These are phyloP conservation scores for Orbilia javanica DNA, from an alignment of 2,329 filamentous ascomycete genomes.

Conservation along the genomic window DNA sequence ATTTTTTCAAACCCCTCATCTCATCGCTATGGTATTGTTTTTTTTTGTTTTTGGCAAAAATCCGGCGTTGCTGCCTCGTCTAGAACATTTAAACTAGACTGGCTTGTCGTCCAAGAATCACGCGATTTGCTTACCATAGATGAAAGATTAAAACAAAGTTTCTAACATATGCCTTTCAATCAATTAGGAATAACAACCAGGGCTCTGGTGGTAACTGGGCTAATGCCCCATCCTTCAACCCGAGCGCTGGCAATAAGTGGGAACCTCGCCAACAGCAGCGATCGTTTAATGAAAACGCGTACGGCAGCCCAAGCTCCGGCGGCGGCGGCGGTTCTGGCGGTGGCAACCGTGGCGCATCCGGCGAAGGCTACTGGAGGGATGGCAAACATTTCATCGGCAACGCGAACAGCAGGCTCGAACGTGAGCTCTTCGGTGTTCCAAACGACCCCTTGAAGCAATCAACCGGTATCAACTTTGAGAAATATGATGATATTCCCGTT, in stretches of 20 bases:
- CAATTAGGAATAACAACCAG: slow-evolving; percentile 31
- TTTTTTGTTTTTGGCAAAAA: no score
- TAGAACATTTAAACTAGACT: background rate
- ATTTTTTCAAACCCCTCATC: background rate
- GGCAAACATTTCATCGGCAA: slow-evolving; percentile 96
- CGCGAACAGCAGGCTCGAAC: slow-evolving; percentile 87
- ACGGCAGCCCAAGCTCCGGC: slow-evolving; percentile 69
- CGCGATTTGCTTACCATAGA: slow-evolving; percentile 18
- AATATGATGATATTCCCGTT: slow-evolving; percentile 99
- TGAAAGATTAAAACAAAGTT: slow-evolving; percentile 16
- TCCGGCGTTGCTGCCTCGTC: slow-evolving; percentile 18
- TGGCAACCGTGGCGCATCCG: slow-evolving; percentile 74
- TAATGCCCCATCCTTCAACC: slow-evolving; percentile 60
- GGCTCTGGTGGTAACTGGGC: slow-evolving; percentile 58
- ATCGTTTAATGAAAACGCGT: slow-evolving; percentile 74
- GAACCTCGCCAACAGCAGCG: slow-evolving; percentile 62
- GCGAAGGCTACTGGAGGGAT: slow-evolving; percentile 95
- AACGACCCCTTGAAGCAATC: slow-evolving; percentile 96
- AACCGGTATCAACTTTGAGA: slow-evolving; percentile 99
- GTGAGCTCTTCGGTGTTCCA: slow-evolving; percentile 89
- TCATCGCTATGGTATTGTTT: background rate
- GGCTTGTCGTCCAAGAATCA: slow-evolving; percentile 14
- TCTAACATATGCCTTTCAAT: slow-evolving; percentile 24
- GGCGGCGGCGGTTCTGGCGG: slow-evolving; percentile 65
- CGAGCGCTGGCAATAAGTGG: slow-evolving; percentile 59